A percentile compares a stretch with the other conserved stretches of the same genome.
Evolutionary conservation across 306 rosid genomes (phyloP).

Genomic region (Dryas alaskensis): DNA sequence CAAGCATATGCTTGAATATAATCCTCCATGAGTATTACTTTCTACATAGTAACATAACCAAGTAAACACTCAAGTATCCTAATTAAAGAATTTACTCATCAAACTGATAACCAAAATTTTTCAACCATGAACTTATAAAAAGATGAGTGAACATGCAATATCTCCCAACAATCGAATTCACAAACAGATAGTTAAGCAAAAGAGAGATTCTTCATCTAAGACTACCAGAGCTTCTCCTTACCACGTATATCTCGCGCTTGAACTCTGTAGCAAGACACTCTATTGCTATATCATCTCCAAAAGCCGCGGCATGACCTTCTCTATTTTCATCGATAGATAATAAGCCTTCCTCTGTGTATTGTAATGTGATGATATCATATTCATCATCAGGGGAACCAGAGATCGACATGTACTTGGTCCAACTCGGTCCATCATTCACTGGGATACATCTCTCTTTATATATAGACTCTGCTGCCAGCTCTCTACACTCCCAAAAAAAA

Average conservation of each 20-base stretch:
- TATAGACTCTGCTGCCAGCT: constrained; percentile 85
- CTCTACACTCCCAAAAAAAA: constrained; percentile 50
- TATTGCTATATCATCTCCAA: constrained; percentile 97
- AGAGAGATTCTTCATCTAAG: constrained; percentile 1
- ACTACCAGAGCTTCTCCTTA: constrained; percentile 36
- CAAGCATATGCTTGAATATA: too few relatives aligned
- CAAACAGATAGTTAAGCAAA: background rate
- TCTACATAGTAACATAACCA: background rate
- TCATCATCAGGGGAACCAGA: constrained; percentile 83
- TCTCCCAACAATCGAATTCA: background rate
- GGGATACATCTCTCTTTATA: constrained; percentile 88
- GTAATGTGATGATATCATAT: constrained; percentile 88
- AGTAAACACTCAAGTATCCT: background rate
- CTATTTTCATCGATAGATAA: constrained; percentile 84
- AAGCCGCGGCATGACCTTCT: constrained; percentile 92
- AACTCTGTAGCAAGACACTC: constrained; percentile 98
- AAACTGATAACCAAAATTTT: background rate
- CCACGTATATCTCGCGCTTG: constrained; percentile 91
- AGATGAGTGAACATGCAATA: background rate
- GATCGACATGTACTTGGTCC: constrained; percentile 97
- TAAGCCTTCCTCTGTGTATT: constrained; percentile 90
- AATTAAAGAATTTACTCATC: background rate
- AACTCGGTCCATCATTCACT: constrained; percentile 74
- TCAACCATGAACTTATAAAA: background rate
- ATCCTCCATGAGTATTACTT: too few relatives aligned